Conservation (phyloP, 768 basidiomycete genomes). For the Russula griseocarnosa region DNA sequence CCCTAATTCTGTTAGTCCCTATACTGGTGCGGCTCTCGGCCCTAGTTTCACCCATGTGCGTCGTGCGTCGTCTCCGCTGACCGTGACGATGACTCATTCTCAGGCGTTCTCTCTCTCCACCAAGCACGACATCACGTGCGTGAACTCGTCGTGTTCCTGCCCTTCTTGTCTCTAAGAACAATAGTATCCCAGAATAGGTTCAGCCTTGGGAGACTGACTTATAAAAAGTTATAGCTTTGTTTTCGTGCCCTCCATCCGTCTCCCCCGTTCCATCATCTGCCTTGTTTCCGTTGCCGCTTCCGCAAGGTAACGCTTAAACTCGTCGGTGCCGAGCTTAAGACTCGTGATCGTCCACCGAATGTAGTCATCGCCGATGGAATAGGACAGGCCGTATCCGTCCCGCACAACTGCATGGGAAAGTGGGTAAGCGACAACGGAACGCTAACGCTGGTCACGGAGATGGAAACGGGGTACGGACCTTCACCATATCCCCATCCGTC, state of each 20-base stretch:
- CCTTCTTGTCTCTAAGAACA: too few relatives aligned
- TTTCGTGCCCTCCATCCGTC: constrained; percentile 3
- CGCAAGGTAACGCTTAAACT: constrained; percentile 64
- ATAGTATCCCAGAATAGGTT: too few relatives aligned
- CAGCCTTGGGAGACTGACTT: not conserved
- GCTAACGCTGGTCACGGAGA: not conserved
- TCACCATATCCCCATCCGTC: constrained; percentile 98
- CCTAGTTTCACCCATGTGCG: not conserved
- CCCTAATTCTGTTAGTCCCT: too few relatives aligned
- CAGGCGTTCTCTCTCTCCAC: too few relatives aligned
- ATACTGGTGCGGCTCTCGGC: too few relatives aligned
- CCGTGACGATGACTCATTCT: not conserved
- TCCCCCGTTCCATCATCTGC: constrained; percentile 67
- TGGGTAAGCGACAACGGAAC: not conserved
- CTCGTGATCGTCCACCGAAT: constrained; percentile 92
- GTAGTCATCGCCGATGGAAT: constrained; percentile 79
- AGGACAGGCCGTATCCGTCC: constrained; percentile 89
- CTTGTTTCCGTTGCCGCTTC: constrained; percentile 79
- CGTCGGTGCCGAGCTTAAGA: constrained; percentile 49
- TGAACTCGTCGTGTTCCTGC: not conserved
- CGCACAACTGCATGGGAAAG: constrained; percentile 58
- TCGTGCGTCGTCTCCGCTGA: not conserved
- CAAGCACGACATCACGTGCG: not conserved
- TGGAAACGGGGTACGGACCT: constrained; percentile 46
- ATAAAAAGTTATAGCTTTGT: constrained; percentile 4